Conservation (phyloP, 1,284 basidiomycete species). For the Melampsora allii-populina region DNA sequence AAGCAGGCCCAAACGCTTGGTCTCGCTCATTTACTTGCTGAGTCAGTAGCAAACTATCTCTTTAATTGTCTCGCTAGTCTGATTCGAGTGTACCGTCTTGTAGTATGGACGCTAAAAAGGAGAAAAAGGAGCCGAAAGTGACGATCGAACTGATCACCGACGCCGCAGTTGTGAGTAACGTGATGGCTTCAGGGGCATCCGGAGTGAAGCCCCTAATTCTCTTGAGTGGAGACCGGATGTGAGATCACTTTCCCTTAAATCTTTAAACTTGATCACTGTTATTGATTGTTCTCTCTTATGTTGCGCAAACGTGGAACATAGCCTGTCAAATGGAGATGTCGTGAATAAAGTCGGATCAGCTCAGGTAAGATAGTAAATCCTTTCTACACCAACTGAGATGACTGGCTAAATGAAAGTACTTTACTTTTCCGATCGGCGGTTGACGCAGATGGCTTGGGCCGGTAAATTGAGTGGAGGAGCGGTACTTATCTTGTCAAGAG, state of each 20-base stretch:
- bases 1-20: constrained; percentile 5
- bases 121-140: constrained; percentile 42
- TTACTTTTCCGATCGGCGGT: no score
- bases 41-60: constrained; percentile 13
- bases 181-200: constrained; percentile 20
- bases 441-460: constrained; percentile 38
- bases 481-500: constrained; percentile 27
- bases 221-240: constrained; percentile 32
- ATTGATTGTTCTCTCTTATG: background rate
- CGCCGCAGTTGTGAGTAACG: constrained; percentile 30
- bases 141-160: constrained; percentile 38
- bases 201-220: constrained; percentile 26
- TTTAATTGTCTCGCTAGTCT: background rate
- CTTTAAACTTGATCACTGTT: background rate
- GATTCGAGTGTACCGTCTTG: background rate
- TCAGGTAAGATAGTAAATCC: constrained; percentile 5
- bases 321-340: constrained; percentile 18
- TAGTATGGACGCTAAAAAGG: constrained; percentile 37
- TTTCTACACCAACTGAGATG: background rate
- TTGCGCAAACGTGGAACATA: background rate
- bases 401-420: background rate
- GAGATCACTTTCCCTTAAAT: background rate
- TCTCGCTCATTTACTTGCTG: constrained; percentile 20
- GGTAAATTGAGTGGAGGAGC: constrained; percentile 30
- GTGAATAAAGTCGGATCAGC: constrained; percentile 40